These are phyloP conservation scores for Delphinella strobiligena DNA, from an alignment of 2,329 filamentous ascomycete genomes.

Conservation along the genomic window DNA sequence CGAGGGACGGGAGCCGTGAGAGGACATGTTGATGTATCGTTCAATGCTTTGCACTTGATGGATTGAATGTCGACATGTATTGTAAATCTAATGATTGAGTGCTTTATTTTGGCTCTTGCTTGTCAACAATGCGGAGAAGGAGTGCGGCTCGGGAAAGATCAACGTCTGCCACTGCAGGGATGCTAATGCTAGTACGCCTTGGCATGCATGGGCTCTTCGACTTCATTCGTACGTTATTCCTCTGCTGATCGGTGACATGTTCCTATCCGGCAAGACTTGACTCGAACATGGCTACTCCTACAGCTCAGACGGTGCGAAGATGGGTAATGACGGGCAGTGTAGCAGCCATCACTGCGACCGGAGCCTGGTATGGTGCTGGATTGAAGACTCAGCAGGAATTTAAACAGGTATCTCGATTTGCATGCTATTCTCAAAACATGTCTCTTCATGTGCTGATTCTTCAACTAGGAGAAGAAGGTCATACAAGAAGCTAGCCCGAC, in stretches of 20 bases:
- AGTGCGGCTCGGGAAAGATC: too few relatives aligned
- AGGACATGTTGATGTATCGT: too few relatives aligned
- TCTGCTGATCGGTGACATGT: too few relatives aligned
- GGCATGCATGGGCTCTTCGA: too few relatives aligned
- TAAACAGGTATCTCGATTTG: slow-evolving; percentile 35
- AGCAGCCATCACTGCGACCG: slow-evolving; percentile 43
- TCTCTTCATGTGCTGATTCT: background rate
- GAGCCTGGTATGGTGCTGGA: slow-evolving; percentile 48
- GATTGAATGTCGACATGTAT: too few relatives aligned
- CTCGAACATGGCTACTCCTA: slow-evolving; percentile 11
- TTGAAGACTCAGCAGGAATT: slow-evolving; percentile 42
- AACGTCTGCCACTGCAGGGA: too few relatives aligned
- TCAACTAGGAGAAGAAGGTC: slow-evolving; percentile 25
- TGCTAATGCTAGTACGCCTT: too few relatives aligned
- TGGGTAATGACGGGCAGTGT: slow-evolving; percentile 44
- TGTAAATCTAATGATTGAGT: too few relatives aligned
- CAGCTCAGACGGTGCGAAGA: slow-evolving; percentile 27
- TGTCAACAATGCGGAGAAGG: too few relatives aligned
- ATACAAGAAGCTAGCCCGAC: slow-evolving; percentile 38
- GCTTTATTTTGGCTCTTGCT: too few relatives aligned
- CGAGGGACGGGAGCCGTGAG: slow-evolving; percentile 7
- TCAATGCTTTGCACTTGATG: too few relatives aligned
- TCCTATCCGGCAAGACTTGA: too few relatives aligned
- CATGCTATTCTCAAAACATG: background rate
- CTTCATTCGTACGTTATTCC: background rate